Base-by-base conservation (phyloP, 2,329 filamentous ascomycete genomes). In the Fusarium lateritium region DNA sequence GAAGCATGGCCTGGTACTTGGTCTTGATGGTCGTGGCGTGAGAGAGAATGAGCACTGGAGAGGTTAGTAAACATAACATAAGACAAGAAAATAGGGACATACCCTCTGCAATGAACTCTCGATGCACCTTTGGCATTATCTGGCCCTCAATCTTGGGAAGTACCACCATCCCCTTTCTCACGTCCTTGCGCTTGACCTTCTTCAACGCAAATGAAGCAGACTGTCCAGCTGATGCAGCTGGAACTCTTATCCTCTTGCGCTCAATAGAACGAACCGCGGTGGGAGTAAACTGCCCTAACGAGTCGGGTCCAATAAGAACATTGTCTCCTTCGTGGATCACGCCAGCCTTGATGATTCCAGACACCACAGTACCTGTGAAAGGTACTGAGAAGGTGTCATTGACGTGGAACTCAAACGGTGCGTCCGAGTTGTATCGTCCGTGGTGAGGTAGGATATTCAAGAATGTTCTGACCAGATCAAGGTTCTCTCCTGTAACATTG, bases 301-400 rank as follows among this genome's bases (percentile, higher is more conserved):
- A 92, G 79, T 98, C 95, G 0, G 96, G 96, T 0, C 96, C 96
- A 26, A 99, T 89, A 38, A 97, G 85, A 6, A 99, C 91, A 9
- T 86, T 89, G 76, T 99, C 96, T n/a, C 95, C 95, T 2, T 93
- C 88, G 77, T 98, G 96, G 17, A 97, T 88, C 2, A 97, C 90
- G 1, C 95, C 92, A 2, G 91, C 89, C 75, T 97, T 97, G 66
- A 98, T 91, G 34, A 99, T 94, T 0, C 96, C 96, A 36, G 93
- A 96, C 2, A 99, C 94, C 0, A 99, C 96, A 0, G 96, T 99
- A 14, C 96, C 96, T 1, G 97, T 94, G 79, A 97, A 97, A 3
- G 96, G 96, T 6, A 99, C 96, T 1, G 94, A 98, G 85, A 98
- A 99, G 0, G 94, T 98, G 78, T 99, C 96, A 76, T 98, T 99